Percentiles rank a stretch among this genome's conserved stretches.
These are phyloP conservation scores for Candida ascalaphidarum DNA, from an alignment of 805 yeast genomes.

Conservation along the genomic window DNA sequence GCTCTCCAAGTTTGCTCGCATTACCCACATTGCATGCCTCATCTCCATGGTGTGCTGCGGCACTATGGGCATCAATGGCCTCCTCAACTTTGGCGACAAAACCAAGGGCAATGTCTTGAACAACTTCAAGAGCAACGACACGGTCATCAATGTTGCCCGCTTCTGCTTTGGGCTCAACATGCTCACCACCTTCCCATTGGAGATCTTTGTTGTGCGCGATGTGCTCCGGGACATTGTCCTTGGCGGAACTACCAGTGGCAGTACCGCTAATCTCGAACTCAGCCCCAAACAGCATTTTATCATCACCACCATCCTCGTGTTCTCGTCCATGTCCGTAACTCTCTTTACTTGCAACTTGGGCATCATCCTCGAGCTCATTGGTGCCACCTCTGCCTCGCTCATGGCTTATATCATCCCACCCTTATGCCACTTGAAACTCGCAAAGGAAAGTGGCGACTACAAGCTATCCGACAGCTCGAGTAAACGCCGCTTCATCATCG, in stretches of 20 bases:
- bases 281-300: slow-evolving; percentile 45
- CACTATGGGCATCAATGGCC: slow-evolving; percentile 73
- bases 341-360: slow-evolving; percentile 83
- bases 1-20: slow-evolving; percentile 58
- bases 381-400: slow-evolving; percentile 86
- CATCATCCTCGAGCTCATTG: slow-evolving; percentile 79
- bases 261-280: slow-evolving; percentile 31
- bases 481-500: slow-evolving; percentile 17
- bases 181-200: slow-evolving; percentile 88
- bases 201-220: slow-evolving; percentile 83
- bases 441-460: slow-evolving; percentile 35
- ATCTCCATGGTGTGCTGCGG: slow-evolving; percentile 76
- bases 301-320: slow-evolving; percentile 58
- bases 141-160: slow-evolving; percentile 76
- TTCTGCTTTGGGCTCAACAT: slow-evolving; percentile 87
- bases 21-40: slow-evolving; percentile 79
- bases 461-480: slow-evolving; percentile 8
- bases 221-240: slow-evolving; percentile 61
- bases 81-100: slow-evolving; percentile 60
- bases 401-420: slow-evolving; percentile 94
- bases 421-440: slow-evolving; percentile 63
- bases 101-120: slow-evolving; percentile 86
- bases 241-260: slow-evolving; percentile 13
- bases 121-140: slow-evolving; percentile 72
- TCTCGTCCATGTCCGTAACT: slow-evolving; percentile 67